Evolutionary conservation across 331 rosid genomes (phyloP), one percentile per base, ranked within the genome.

Genomic region (Spiraea crenata): DNA sequence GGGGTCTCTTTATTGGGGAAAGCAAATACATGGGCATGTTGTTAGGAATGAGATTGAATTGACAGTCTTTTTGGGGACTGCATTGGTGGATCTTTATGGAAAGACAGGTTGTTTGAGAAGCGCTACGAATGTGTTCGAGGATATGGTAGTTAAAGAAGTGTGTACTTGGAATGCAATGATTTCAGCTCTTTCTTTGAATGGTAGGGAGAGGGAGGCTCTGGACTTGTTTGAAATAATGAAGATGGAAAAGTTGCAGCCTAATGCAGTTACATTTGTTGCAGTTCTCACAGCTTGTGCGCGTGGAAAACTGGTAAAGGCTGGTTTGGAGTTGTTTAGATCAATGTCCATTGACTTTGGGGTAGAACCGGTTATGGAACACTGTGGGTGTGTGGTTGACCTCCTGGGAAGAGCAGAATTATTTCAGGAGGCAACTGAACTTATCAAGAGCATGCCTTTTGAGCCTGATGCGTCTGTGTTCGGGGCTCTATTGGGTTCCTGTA

Each of bases 91-190:
- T 82, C 71, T 88, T 71, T 92, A 92, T 79, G 92, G 96, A 63
- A 90, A 92, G 81, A 83, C 75, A 76, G 93, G 97, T 45, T 78
- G 78, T 51, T 73, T 88, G 57, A 76, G 37, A 38, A 69, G 70
- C 63, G 82, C 87, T 10, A 51, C 37, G 35, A 84, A 62, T 79
- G 71, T 88, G 34, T 90, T 85, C 40, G 39, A 75, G 65, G 46
- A 37, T 40, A 80, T 82, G 86, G 64, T 11, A n/a, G 57, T 64
- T 19, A 88, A 63, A 74, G 83, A 82, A 75, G 84, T 84, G 9
- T 93, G 96, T 73, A 71, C 87, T 65, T 90, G 96, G 97, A 92
- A 88, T 76, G 92, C 89, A 41, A 90, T 90, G 96, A 85, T 93
- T 63, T 83, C 90, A 69, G 77, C 89, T 0, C 73, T 88, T 52